phyloP scores from a whole-genome alignment of 2,329 filamentous ascomycete species.

The Didymellaceae sp. region DNA sequence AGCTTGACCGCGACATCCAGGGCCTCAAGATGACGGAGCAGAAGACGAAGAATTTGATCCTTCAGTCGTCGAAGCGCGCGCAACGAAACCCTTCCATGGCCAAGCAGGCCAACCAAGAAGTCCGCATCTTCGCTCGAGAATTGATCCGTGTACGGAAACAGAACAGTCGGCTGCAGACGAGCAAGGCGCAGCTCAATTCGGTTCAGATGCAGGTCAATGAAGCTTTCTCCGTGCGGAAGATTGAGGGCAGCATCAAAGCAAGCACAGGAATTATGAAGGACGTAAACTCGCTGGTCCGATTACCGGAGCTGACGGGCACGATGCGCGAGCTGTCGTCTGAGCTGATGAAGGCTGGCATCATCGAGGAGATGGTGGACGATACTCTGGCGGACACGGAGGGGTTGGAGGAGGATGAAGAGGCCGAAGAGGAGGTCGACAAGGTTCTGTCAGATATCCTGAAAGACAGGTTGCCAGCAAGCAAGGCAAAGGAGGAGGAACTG shows the following conservation, averaged over 20 bases:
- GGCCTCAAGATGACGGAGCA: conserved; percentile 77
- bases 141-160: conserved; percentile 83
- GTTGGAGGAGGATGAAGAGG: conserved; percentile 77
- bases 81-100: conserved; percentile 80
- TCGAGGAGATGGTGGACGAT: conserved; percentile 96
- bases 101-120: conserved; percentile 80
- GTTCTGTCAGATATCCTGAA: conserved; percentile 89
- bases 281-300: conserved; percentile 81
- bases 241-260: conserved; percentile 87
- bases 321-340: conserved; percentile 89
- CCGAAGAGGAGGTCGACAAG: conserved; percentile 81
- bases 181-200: conserved; percentile 88
- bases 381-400: conserved; percentile 73
- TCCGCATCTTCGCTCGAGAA: conserved; percentile 86
- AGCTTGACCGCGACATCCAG: conserved; percentile 90
- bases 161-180: conserved; percentile 75
- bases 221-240: conserved; percentile 93
- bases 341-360: conserved; percentile 92
- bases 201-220: conserved; percentile 98
- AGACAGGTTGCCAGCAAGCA: conserved; percentile 74
- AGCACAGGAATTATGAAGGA: conserved; percentile 96
- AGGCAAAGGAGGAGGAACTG: conserved; percentile 60
- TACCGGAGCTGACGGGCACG: conserved; percentile 86
- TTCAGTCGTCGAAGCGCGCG: conserved; percentile 80
- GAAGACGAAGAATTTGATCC: conserved; percentile 78